Evolutionary conservation across 2,329 filamentous ascomycete species (phyloP).

Genomic region (Fusarium nelsonii): DNA sequence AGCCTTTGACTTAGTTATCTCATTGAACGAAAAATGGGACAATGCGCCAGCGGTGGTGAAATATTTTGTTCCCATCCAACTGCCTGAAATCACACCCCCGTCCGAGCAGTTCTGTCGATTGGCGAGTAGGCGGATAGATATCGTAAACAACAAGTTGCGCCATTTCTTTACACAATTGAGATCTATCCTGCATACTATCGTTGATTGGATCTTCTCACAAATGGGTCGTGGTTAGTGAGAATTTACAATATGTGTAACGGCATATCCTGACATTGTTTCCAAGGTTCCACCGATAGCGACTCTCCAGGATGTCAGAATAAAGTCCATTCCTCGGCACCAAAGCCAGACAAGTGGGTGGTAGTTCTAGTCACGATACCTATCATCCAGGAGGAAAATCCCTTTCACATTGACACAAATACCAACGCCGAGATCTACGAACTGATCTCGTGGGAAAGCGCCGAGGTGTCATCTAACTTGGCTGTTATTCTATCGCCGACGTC

Average conservation of each 20-base stretch:
- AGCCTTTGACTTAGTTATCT: constrained; percentile 15
- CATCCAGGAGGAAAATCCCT: neutral
- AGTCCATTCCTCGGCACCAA: neutral
- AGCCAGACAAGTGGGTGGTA: constrained; percentile 10
- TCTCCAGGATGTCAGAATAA: neutral
- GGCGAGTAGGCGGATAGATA: neutral
- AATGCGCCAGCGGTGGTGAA: constrained; percentile 21
- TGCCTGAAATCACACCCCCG: constrained; percentile 7
- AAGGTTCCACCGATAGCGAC: neutral
- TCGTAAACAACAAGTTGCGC: neutral
- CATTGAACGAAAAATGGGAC: constrained; percentile 24
- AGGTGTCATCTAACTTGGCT: neutral
- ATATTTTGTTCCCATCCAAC: constrained; percentile 24
- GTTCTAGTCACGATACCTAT: constrained; percentile 10
- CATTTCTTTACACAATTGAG: neutral
- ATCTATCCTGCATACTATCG: neutral
- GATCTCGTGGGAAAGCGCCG: constrained; percentile 4
- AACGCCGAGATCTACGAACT: neutral
- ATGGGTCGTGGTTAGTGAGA: neutral
- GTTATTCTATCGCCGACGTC: neutral
- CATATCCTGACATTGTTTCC: neutral
- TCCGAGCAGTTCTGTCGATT: constrained; percentile 16
- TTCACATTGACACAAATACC: neutral
- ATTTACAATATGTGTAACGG: fast-evolving
- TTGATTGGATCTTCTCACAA: constrained; percentile 10